These are phyloP conservation scores for Pestalotiopsis sp. DNA, from an alignment of 2,329 filamentous ascomycete species.

Conservation along the genomic window DNA sequence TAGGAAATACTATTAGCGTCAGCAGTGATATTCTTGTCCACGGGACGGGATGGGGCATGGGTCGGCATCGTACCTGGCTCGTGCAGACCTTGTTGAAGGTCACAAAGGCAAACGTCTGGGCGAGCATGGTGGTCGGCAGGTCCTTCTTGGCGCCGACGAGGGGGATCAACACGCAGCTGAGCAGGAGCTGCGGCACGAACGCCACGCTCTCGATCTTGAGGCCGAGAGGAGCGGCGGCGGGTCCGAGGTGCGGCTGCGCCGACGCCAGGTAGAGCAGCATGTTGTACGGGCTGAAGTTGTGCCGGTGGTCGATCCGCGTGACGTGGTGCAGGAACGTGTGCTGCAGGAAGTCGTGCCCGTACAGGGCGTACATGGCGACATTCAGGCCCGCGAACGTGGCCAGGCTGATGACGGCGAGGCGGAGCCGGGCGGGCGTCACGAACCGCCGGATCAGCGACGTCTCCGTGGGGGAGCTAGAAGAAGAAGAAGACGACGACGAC, in stretches of 20 bases:
- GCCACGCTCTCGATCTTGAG: slow-evolving; percentile 74
- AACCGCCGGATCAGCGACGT: slow-evolving; percentile 40
- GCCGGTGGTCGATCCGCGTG: slow-evolving; percentile 89
- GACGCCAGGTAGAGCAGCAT: slow-evolving; percentile 87
- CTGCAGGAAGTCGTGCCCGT: slow-evolving; percentile 78
- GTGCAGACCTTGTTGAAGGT: slow-evolving; percentile 99
- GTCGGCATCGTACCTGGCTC: slow-evolving; percentile 70
- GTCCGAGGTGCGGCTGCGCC: slow-evolving; percentile 43
- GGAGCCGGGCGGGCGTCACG: slow-evolving; percentile 56
- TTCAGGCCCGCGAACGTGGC: slow-evolving; percentile 76
- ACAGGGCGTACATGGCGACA: slow-evolving; percentile 75
- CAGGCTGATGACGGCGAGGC: slow-evolving; percentile 66
- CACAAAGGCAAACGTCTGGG: slow-evolving; percentile 96
- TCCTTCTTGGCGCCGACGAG: slow-evolving; percentile 78
- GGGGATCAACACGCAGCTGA: slow-evolving; percentile 78
- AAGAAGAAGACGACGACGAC: slow-evolving; percentile 7
- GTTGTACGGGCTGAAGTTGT: slow-evolving; percentile 98
- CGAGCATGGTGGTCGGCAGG: slow-evolving; percentile 82
- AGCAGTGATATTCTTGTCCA: background rate
- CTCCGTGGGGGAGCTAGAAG: background rate
- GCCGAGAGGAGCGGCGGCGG: slow-evolving; percentile 4
- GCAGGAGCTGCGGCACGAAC: slow-evolving; percentile 83
- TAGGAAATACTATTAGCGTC: slow-evolving; percentile 76
- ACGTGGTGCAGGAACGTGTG: slow-evolving; percentile 95
- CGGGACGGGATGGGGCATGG: background rate